Evolutionary conservation across 805 yeast species (phyloP).

Genomic region (Candida oleophila): DNA sequence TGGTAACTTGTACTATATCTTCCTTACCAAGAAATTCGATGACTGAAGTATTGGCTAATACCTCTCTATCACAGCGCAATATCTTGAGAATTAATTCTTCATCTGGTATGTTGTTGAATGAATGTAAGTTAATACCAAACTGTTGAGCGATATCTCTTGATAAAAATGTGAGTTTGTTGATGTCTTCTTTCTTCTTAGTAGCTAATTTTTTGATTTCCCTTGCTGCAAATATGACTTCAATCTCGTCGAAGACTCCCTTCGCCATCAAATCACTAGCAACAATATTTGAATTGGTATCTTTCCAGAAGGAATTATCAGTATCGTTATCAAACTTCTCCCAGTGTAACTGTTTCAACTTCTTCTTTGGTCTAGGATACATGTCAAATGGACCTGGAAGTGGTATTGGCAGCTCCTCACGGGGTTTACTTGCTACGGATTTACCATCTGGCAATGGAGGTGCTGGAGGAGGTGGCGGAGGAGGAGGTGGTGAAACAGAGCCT

Average conservation of each 20-base stretch:
- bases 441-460: conserved; percentile 26
- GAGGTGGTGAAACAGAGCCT: conserved; percentile 14
- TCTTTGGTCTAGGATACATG: conserved; percentile 54
- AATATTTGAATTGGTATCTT: conserved; percentile 37
- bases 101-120: conserved; percentile 52
- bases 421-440: conserved; percentile 11
- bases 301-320: conserved; percentile 66
- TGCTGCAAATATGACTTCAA: conserved; percentile 60
- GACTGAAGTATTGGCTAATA: conserved; percentile 54
- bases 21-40: conserved; percentile 70
- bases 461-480: conserved; percentile 22
- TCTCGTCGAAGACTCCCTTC: conserved; percentile 63
- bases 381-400: conserved; percentile 32
- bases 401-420: conserved; percentile 2
- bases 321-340: conserved; percentile 70
- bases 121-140: conserved; percentile 74
- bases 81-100: conserved; percentile 55
- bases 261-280: conserved; percentile 51
- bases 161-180: conserved; percentile 52
- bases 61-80: conserved; percentile 56
- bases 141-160: conserved; percentile 76
- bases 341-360: conserved; percentile 72
- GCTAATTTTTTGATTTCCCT: conserved; percentile 49
- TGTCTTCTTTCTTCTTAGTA: conserved; percentile 40
- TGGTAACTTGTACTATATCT: conserved; percentile 59